phyloP scores from a whole-genome alignment of 148 eudicot species.

The Oxyria digyna region DNA sequence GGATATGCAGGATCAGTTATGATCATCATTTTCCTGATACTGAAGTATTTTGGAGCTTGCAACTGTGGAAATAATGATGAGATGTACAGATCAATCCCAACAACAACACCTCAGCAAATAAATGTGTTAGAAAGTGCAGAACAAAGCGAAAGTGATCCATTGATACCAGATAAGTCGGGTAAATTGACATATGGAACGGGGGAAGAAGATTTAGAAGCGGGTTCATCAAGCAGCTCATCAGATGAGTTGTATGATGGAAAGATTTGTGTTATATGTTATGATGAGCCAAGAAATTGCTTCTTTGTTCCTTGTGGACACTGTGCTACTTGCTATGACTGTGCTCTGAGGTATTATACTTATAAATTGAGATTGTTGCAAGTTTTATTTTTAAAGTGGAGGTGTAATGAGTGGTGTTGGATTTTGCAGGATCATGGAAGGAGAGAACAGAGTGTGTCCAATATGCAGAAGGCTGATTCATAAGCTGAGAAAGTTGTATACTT shows the following conservation, averaged over 20 bases:
- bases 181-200: constrained; percentile 24
- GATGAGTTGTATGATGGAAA: constrained; percentile 34
- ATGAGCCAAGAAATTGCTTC: constrained; percentile 26
- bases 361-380: not conserved
- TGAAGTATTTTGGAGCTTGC: constrained; percentile 17
- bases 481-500: constrained; percentile 15
- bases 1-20: constrained; percentile 1
- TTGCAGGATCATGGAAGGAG: constrained; percentile 29
- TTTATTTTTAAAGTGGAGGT: not conserved
- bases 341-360: constrained; percentile 19
- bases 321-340: constrained; percentile 36
- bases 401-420: not conserved
- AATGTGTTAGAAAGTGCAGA: not conserved
- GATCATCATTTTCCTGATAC: constrained; percentile 11
- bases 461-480: constrained; percentile 27
- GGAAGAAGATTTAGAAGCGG: constrained; percentile 25
- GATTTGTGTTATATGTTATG: constrained; percentile 44
- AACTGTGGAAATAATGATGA: not conserved
- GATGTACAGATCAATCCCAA: not conserved
- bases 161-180: constrained; percentile 18
- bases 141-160: constrained; percentile 15
- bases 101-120: not conserved
- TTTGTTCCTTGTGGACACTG: constrained; percentile 49
- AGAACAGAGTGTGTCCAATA: constrained; percentile 27
- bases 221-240: constrained; percentile 14